phyloP scores from a whole-genome alignment of 306 rosid species.

The Malus orientalis region DNA sequence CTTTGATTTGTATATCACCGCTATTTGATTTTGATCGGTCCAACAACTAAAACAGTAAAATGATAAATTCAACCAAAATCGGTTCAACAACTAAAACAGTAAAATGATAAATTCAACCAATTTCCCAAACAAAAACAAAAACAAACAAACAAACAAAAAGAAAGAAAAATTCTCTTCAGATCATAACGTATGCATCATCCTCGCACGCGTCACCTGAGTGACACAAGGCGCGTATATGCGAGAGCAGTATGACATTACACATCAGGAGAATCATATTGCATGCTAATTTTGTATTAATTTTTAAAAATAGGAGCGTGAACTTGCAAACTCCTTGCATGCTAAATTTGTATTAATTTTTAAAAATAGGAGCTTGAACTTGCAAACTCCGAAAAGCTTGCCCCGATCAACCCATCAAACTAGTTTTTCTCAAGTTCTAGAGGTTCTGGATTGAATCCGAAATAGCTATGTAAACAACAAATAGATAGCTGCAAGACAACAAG shows the following conservation, averaged over 20 bases:
- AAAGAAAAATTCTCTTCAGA: too few species aligned
- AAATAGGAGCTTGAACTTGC: constrained; percentile 6
- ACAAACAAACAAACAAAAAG: too few species aligned
- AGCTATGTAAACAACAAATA: background rate
- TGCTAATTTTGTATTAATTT: background rate
- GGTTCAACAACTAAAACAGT: too few species aligned
- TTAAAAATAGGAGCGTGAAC: constrained; percentile 6
- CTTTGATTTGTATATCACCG: too few species aligned
- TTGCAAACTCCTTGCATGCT: constrained; percentile 7
- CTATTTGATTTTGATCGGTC: too few species aligned
- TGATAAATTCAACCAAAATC: too few species aligned
- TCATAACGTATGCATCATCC: background rate
- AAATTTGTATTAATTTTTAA: background rate
- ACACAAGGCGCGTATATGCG: background rate
- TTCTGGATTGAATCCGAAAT: background rate
- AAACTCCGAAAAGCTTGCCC: constrained; percentile 8
- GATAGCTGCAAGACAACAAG: background rate
- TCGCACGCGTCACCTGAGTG: background rate
- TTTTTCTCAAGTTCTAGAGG: constrained; percentile 1
- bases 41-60: too few species aligned
- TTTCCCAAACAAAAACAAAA: too few species aligned
- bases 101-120: too few species aligned
- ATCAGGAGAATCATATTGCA: background rate
- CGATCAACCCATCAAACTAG: constrained; percentile 1
- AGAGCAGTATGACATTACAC: too few species aligned